Base-by-base conservation (phyloP, 768 basidiomycete genomes). In the Termitomyces sp. region DNA sequence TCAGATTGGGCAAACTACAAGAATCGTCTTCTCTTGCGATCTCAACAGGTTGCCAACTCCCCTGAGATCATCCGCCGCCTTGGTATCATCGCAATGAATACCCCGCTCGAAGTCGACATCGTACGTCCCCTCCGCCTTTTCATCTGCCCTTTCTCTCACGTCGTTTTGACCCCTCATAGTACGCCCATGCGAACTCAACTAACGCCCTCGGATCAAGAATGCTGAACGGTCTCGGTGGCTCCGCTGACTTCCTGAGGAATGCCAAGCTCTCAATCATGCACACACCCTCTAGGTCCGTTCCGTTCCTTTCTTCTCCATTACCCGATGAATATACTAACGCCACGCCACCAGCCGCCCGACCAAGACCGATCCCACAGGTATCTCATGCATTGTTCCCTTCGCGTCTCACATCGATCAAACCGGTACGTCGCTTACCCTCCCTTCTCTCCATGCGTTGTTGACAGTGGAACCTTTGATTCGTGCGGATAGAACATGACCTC, bases 201-300 rank as follows among this genome's bases (percentile, higher is more conserved):
- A 73, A 73, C 54, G 77, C 76, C 2, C 68, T 77, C n/a, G 77
- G 78, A 20, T 78, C 76, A 1, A 68, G 77, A 36, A 79, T 79
- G 78, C 63, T 79, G 43, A 79, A 79, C 56, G 77, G 78, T 12
- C 62, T 79, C 33, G 78, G 78, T 13, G 78, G 78, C 42, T 77
- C 76, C 12, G 77, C 71, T 7, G 78, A 79, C 57, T 79, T 79
- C 56, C 60, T 79, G 60, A 66, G 78, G 33, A 78, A 77, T 54
- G 77, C 78, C 7, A 79, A 79, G 58, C 62, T 79, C 48, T 76
- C 75, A 5, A 77, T 79, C 45, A 79, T 78, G 78, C 77, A 78
- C 56, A 79, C 78, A 0, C 78, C 78, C 15, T 74, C 73, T 5
- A 73, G 66, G 73, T 74, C 49, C 25, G 63, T 60, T 23, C 33